Conservation (phyloP, 148 eudicot genomes). For the Cornus kousa region DNA sequence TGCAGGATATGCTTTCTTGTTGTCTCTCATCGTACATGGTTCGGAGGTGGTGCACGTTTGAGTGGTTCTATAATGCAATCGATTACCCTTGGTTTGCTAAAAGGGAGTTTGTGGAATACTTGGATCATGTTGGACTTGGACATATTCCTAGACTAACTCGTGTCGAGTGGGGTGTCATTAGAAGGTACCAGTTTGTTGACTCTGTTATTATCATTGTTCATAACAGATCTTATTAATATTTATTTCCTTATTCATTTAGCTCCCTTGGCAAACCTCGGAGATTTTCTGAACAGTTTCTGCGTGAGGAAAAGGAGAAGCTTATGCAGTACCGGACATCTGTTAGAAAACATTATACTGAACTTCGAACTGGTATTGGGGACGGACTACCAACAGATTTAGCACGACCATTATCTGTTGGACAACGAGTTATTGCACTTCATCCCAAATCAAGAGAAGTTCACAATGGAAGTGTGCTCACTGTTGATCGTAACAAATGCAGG, state of each 20-base stretch:
- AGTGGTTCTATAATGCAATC: slow-evolving; percentile 97
- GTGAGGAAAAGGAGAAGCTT: slow-evolving; percentile 91
- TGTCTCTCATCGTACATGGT: slow-evolving; percentile 53
- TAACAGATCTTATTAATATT: neutral
- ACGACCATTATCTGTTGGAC: slow-evolving; percentile 89
- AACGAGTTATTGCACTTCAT: slow-evolving; percentile 90
- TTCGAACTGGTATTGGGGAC: slow-evolving; percentile 74
- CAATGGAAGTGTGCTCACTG: slow-evolving; percentile 87
- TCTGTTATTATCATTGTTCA: neutral
- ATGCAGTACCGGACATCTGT: slow-evolving; percentile 84
- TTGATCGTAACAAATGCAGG: slow-evolving; percentile 78
- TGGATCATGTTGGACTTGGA: slow-evolving; percentile 91
- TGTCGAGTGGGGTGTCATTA: slow-evolving; percentile 97
- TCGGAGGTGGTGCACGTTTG: slow-evolving; percentile 77
- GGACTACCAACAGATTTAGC: slow-evolving; percentile 95
- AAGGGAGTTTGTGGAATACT: slow-evolving; percentile 94
- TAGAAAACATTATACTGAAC: slow-evolving; percentile 83
- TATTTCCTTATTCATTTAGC: slow-evolving; percentile 37
- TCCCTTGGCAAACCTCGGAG: slow-evolving; percentile 95
- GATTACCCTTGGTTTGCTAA: slow-evolving; percentile 99
- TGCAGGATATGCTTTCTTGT: slow-evolving; percentile 55
- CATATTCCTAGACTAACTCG: slow-evolving; percentile 93
- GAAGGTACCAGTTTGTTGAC: slow-evolving; percentile 60
- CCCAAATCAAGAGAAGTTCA: slow-evolving; percentile 89
- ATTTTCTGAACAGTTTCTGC: slow-evolving; percentile 79